phyloP scores from a whole-genome alignment of 73 alveolate species.

The Breviolum minutum region DNA sequence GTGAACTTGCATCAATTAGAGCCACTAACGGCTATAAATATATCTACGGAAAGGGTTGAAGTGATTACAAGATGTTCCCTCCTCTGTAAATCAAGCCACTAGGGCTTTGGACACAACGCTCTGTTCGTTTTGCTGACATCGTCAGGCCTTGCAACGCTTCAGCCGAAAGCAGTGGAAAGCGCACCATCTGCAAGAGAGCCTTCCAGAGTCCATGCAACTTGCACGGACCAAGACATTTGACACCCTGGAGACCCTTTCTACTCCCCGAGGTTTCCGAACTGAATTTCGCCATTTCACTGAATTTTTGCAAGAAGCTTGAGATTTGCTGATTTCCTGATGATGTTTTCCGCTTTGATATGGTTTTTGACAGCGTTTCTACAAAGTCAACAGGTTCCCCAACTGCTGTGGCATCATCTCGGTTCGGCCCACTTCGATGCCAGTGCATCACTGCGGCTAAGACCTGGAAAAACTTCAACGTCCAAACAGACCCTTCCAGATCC shows the following conservation, averaged over 20 bases:
- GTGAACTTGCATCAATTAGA: too few species aligned
- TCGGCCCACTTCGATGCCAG: slow-evolving; percentile 94
- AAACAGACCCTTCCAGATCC: not conserved
- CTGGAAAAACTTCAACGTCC: not conserved
- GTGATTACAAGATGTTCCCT: not conserved
- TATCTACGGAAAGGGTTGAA: not conserved
- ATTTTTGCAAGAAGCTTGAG: not conserved
- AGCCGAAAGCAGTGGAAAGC: slow-evolving; percentile 79
- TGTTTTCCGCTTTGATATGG: not conserved
- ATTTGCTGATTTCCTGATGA: not conserved
- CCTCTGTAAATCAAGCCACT: not conserved
- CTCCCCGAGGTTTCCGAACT: not conserved
- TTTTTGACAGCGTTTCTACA: not conserved
- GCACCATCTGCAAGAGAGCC: slow-evolving; percentile 93
- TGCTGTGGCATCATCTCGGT: slow-evolving; percentile 76
- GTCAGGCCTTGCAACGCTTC: slow-evolving; percentile 38
- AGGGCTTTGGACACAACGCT: not conserved
- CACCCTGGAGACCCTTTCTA: not conserved
- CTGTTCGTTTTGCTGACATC: not conserved
- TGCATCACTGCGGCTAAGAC: slow-evolving; percentile 93
- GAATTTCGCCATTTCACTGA: too few species aligned
- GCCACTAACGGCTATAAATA: not conserved
- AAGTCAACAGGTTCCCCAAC: not conserved
- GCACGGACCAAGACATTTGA: not conserved
- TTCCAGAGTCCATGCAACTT: not conserved